A percentile compares a stretch with the other conserved stretches of the same genome.
Conservation (phyloP, 352 stramenopile genomes). For the Phytopythium ostracodes region DNA sequence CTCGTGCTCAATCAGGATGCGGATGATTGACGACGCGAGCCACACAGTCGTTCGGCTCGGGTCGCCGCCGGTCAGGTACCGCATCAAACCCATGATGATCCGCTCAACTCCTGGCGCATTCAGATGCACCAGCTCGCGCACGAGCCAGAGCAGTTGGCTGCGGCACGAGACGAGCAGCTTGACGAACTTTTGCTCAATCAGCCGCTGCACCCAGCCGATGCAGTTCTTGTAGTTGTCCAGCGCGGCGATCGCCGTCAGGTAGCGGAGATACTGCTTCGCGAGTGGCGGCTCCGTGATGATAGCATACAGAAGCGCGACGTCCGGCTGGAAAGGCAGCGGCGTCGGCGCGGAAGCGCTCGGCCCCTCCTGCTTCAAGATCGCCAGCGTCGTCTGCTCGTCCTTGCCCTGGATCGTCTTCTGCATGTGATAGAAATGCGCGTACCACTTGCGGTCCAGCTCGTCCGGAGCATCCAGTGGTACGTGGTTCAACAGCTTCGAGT, state of each 20-base stretch:
- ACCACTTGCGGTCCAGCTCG: slow-evolving; percentile 85
- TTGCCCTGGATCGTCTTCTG: slow-evolving; percentile 78
- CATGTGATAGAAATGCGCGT: slow-evolving; percentile 82
- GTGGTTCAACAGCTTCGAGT: slow-evolving; percentile 74
- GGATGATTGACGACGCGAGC: slow-evolving; percentile 74
- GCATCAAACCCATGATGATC: slow-evolving; percentile 71
- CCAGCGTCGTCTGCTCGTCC: slow-evolving; percentile 46
- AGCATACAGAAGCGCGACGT: slow-evolving; percentile 76
- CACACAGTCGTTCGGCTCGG: slow-evolving; percentile 69
- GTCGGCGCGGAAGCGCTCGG: slow-evolving; percentile 7
- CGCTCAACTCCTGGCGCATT: slow-evolving; percentile 69
- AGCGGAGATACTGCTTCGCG: slow-evolving; percentile 74
- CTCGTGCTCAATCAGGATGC: slow-evolving; percentile 77
- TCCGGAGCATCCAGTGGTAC: slow-evolving; percentile 67
- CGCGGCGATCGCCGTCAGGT: slow-evolving; percentile 51
- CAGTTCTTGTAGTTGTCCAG: slow-evolving; percentile 74
- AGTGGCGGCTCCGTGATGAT: slow-evolving; percentile 66
- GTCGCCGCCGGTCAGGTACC: slow-evolving; percentile 62
- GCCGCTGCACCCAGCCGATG: slow-evolving; percentile 71
- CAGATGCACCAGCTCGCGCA: slow-evolving; percentile 73
- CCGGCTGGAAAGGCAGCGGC: slow-evolving; percentile 63
- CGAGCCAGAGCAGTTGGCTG: slow-evolving; percentile 76
- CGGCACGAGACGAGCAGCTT: slow-evolving; percentile 73
- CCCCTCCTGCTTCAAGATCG: slow-evolving; percentile 55
- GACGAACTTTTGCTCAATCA: slow-evolving; percentile 80